Percentiles rank a stretch among this genome's conserved stretches.
Evolutionary conservation across 139 green algal species (phyloP).

Genomic region (Closterium sp.): DNA sequence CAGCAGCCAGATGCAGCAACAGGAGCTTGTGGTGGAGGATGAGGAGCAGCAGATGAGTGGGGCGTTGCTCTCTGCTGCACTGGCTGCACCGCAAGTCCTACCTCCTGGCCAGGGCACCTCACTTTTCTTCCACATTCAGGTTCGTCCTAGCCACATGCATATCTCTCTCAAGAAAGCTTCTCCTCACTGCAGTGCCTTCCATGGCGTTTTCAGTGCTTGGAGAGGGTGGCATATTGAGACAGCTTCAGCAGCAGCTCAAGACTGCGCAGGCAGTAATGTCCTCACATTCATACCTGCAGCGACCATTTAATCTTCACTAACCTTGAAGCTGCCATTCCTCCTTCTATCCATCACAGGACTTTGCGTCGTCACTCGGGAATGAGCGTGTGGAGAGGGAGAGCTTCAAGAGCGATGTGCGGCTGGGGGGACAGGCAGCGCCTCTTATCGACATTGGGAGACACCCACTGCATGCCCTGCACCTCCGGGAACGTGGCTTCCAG

Average conservation of each 20-base stretch:
- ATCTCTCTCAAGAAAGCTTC: too few relatives aligned
- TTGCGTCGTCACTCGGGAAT: neutral
- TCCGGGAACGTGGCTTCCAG: neutral
- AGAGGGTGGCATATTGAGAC: too few relatives aligned
- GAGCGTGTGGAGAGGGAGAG: neutral
- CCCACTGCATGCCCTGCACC: neutral
- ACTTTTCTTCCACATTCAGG: conserved; percentile 39
- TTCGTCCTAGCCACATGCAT: neutral
- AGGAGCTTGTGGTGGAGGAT: neutral
- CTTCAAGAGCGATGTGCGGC: neutral
- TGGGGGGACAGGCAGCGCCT: neutral
- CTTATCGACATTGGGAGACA: neutral
- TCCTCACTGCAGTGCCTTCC: too few relatives aligned
- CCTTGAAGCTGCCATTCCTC: too few relatives aligned
- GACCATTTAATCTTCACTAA: too few relatives aligned
- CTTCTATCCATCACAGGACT: neutral
- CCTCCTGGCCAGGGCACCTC: conserved; percentile 16
- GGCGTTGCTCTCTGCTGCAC: conserved; percentile 11
- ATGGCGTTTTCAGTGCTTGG: too few relatives aligned
- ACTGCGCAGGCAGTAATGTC: too few relatives aligned
- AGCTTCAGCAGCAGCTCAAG: too few relatives aligned
- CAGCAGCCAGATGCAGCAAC: neutral
- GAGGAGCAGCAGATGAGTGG: neutral
- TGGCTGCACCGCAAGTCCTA: conserved; percentile 24
- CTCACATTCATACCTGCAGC: too few relatives aligned